phyloP scores from a whole-genome alignment of 495 filamentous ascomycete species.

The Penicillium herquei region DNA sequence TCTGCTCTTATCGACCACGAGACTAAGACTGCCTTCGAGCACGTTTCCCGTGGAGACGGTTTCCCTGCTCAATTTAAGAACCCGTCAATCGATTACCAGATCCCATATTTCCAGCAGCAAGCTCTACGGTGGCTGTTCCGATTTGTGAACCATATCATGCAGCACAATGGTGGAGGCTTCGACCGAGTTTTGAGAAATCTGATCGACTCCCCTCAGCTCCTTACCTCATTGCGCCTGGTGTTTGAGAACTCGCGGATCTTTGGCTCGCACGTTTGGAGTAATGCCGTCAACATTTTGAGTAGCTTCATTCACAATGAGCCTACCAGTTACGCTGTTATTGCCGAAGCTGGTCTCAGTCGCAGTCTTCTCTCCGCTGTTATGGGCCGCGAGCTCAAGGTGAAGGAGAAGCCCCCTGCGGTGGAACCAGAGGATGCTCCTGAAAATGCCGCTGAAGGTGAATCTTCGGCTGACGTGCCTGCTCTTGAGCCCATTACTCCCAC shows the following conservation, averaged over 20 bases:
- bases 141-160: slow-evolving; percentile 94
- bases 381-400: slow-evolving; percentile 38
- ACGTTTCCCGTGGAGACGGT: slow-evolving; percentile 63
- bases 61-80: slow-evolving; percentile 78
- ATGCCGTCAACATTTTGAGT: slow-evolving; percentile 83
- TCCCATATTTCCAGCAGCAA: slow-evolving; percentile 89
- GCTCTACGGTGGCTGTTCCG: slow-evolving; percentile 91
- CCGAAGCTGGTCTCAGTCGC: slow-evolving; percentile 86
- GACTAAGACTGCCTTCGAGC: slow-evolving; percentile 66
- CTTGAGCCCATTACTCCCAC: slow-evolving; percentile 14
- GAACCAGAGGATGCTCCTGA: slow-evolving; percentile 26
- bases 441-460: slow-evolving; percentile 19
- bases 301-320: slow-evolving; percentile 99
- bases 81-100: slow-evolving; percentile 82
- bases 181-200: slow-evolving; percentile 89
- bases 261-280: slow-evolving; percentile 91
- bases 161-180: slow-evolving; percentile 76
- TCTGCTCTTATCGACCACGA: slow-evolving; percentile 80
- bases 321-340: slow-evolving; percentile 92
- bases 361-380: slow-evolving; percentile 79
- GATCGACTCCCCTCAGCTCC: slow-evolving; percentile 84
- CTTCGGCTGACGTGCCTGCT: slow-evolving; percentile 12
- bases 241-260: slow-evolving; percentile 74
- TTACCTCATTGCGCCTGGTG: slow-evolving; percentile 75
- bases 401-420: slow-evolving; percentile 29